phyloP scores from a whole-genome alignment of 495 filamentous ascomycete genomes.

The Delitschia confertaspora region DNA sequence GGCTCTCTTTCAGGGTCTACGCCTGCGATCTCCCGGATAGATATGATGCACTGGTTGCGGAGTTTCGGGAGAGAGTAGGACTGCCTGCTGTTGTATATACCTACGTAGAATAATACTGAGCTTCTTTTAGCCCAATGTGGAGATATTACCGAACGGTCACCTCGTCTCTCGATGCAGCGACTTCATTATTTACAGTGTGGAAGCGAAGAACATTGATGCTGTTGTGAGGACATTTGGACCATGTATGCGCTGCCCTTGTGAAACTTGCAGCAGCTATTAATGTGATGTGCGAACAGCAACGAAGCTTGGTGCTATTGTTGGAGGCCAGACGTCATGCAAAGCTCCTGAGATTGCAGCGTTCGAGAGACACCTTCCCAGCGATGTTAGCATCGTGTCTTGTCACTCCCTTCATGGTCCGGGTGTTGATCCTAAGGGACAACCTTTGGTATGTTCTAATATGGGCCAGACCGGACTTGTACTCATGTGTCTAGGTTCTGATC shows the following conservation, averaged over 20 bases:
- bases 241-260: slow-evolving; percentile 50
- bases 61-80: slow-evolving; percentile 67
- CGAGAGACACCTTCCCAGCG: slow-evolving; percentile 73
- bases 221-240: slow-evolving; percentile 82
- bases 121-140: slow-evolving; percentile 54
- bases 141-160: slow-evolving; percentile 84
- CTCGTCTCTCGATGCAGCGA: slow-evolving; percentile 89
- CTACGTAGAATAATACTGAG: slow-evolving; percentile 45
- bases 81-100: slow-evolving; percentile 30
- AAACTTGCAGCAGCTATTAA: slow-evolving; percentile 25
- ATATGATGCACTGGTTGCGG: slow-evolving; percentile 62
- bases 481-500: slow-evolving; percentile 60
- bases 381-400: slow-evolving; percentile 91
- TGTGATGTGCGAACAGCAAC: slow-evolving; percentile 56
- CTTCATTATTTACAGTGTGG: slow-evolving; percentile 96
- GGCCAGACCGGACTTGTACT: neutral
- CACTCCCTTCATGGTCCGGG: slow-evolving; percentile 93
- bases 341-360: slow-evolving; percentile 92
- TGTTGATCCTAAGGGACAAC: slow-evolving; percentile 79
- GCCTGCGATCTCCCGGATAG: slow-evolving; percentile 87
- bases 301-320: slow-evolving; percentile 85
- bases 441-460: slow-evolving; percentile 51
- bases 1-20: slow-evolving; percentile 63
- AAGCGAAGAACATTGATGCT: slow-evolving; percentile 77
- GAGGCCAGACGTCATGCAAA: slow-evolving; percentile 97